phyloP scores from a whole-genome alignment of 352 stramenopile species.

The Phytophthora pini region DNA sequence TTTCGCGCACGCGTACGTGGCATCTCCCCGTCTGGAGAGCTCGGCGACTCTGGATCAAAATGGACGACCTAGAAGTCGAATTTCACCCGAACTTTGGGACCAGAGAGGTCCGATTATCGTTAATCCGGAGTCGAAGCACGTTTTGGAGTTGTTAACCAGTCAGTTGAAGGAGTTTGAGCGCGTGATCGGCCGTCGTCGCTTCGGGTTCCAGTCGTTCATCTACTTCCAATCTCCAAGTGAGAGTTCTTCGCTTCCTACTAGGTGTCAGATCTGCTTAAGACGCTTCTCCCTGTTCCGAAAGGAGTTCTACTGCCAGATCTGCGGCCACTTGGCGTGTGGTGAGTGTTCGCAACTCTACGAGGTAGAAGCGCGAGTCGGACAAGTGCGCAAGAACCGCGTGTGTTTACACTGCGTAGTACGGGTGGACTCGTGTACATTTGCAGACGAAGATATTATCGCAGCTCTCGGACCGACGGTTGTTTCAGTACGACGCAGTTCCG shows the following conservation, averaged over 20 bases:
- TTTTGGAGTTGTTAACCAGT: slow-evolving; percentile 49
- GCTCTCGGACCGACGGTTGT: slow-evolving; percentile 51
- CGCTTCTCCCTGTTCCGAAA: slow-evolving; percentile 44
- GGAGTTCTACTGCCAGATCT: slow-evolving; percentile 61
- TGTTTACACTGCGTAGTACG: slow-evolving; percentile 54
- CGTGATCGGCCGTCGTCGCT: slow-evolving; percentile 62
- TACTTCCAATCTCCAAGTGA: slow-evolving; percentile 43
- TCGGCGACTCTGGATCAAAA: slow-evolving; percentile 8
- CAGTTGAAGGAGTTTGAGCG: slow-evolving; percentile 58
- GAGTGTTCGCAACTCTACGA: slow-evolving; percentile 58
- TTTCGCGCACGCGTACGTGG: slow-evolving; percentile 58
- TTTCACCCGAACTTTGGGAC: slow-evolving; percentile 12
- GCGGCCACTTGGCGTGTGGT: slow-evolving; percentile 46
- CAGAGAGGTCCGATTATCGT: slow-evolving; percentile 25
- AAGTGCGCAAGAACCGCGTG: slow-evolving; percentile 51
- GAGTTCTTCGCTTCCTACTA: slow-evolving; percentile 21
- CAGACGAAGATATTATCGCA: slow-evolving; percentile 50
- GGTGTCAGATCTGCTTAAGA: slow-evolving; percentile 47
- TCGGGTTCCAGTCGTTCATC: slow-evolving; percentile 71
- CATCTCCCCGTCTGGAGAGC: slow-evolving; percentile 20
- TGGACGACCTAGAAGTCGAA: slow-evolving; percentile 20
- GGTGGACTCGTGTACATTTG: slow-evolving; percentile 54
- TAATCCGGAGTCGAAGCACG: slow-evolving; percentile 58
- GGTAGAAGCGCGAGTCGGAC: slow-evolving; percentile 48
- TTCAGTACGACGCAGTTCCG: slow-evolving; percentile 27